Percentiles rank a stretch among this genome's conserved stretches.
phyloP scores from a whole-genome alignment of 768 basidiomycete species.

The Tulasnella sp. region DNA sequence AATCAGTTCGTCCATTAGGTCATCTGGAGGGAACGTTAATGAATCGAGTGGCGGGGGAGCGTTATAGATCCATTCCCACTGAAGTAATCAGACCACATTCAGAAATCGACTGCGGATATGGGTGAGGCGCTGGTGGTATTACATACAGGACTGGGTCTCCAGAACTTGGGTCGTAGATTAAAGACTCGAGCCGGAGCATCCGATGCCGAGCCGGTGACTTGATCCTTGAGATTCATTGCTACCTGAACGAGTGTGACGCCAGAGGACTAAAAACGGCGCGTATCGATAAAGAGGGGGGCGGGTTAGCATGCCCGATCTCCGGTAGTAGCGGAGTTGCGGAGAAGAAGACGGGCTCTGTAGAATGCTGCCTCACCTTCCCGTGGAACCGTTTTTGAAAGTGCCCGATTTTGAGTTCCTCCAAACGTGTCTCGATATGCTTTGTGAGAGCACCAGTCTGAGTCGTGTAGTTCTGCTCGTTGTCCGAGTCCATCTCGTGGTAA shows the following conservation, averaged over 20 bases:
- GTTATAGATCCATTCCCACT: conserved; percentile 33
- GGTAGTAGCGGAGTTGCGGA: not conserved
- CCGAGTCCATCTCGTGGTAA: conserved; percentile 10
- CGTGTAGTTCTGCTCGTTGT: not conserved
- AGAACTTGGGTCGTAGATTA: conserved; percentile 14
- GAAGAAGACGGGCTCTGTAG: not conserved
- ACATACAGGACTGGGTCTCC: conserved; percentile 18
- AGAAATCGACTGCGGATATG: conserved; percentile 16
- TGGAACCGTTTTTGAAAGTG: conserved; percentile 8
- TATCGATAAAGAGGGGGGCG: not conserved
- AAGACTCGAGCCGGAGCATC: conserved; percentile 20
- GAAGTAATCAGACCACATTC: conserved; percentile 19
- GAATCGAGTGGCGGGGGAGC: conserved; percentile 25
- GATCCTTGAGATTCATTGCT: conserved; percentile 53
- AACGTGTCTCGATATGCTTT: conserved; percentile 2
- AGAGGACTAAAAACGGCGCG: not conserved
- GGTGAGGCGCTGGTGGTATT: conserved; percentile 25
- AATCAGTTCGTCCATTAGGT: conserved; percentile 48
- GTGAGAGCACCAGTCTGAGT: not conserved
- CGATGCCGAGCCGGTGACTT: conserved; percentile 46
- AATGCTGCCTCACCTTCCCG: conserved; percentile 7
- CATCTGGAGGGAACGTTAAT: conserved; percentile 50
- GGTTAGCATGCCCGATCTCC: conserved; percentile 6
- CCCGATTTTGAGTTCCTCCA: not conserved
- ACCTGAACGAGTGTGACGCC: conserved; percentile 44